A percentile compares a stretch with the other conserved stretches of the same genome.
phyloP scores from a whole-genome alignment of 805 yeast species.

The Cyberlindnera nakhonratchasimensis region DNA sequence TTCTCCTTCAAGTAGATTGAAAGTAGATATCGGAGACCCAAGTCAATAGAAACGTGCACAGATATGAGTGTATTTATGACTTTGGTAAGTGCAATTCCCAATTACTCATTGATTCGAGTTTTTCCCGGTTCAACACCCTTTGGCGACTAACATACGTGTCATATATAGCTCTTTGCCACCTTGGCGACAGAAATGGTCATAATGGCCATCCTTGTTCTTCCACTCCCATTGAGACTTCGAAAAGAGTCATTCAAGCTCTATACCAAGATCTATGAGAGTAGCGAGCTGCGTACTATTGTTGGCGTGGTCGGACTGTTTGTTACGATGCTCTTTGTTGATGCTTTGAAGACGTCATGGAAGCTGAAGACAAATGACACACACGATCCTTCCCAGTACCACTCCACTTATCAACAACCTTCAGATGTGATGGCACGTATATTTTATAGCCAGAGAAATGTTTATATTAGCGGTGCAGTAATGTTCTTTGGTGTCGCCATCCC shows the following conservation, averaged over 20 bases:
- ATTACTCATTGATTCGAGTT: background rate
- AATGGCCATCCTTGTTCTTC: conserved; percentile 47
- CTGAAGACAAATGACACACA: conserved; percentile 27
- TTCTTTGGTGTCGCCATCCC: conserved; percentile 52
- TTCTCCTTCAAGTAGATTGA: too few species aligned
- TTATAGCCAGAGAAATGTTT: conserved; percentile 60
- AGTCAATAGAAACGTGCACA: too few species aligned
- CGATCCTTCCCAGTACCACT: conserved; percentile 25
- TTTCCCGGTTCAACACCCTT: too few species aligned
- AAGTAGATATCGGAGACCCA: too few species aligned
- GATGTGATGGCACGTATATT: conserved; percentile 58
- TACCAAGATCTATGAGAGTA: conserved; percentile 32
- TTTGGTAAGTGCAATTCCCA: conserved; percentile 10
- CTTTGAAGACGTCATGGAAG: conserved; percentile 42
- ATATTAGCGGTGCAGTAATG: conserved; percentile 59
- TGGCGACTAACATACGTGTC: too few species aligned
- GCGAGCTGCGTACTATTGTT: conserved; percentile 44
- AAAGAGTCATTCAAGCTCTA: conserved; percentile 38
- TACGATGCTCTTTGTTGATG: conserved; percentile 50
- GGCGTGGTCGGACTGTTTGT: conserved; percentile 41
- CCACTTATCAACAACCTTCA: conserved; percentile 33
- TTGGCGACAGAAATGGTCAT: conserved; percentile 50
- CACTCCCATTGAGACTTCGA: conserved; percentile 50
- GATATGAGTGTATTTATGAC: conserved; percentile 29
- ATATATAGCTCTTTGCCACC: conserved; percentile 40